Evolutionary conservation across 148 eudicot genomes (phyloP).

Genomic region (Persicaria tinctoria): DNA sequence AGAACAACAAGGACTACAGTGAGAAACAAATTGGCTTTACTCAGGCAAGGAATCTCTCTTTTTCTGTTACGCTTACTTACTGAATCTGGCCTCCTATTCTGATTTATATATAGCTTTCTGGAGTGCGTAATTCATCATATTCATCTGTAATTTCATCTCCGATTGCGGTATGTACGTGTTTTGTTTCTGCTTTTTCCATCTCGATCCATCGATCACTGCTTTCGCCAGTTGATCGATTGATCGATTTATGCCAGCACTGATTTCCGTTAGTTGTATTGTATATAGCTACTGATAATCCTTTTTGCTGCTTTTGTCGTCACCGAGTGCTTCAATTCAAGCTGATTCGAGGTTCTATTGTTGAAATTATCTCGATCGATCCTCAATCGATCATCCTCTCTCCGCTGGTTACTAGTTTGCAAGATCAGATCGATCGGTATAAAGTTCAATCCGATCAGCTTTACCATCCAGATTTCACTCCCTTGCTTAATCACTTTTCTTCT

Average conservation of each 20-base stretch:
- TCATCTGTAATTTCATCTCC: neutral
- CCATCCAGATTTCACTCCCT: neutral
- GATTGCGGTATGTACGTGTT: neutral
- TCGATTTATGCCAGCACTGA: neutral
- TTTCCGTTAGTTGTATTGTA: neutral
- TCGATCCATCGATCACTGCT: neutral
- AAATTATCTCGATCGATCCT: too few species aligned
- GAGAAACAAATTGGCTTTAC: slow-evolving; percentile 3
- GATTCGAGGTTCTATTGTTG: too few species aligned
- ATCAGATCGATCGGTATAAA: neutral
- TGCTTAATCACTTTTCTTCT: neutral
- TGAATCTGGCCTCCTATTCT: too few species aligned
- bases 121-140: neutral
- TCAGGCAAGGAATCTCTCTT: slow-evolving; percentile 13
- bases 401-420: too few species aligned
- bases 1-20: neutral
- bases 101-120: too few species aligned
- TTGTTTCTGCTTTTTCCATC: neutral
- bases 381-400: too few species aligned
- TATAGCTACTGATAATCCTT: too few species aligned
- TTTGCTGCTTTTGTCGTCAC: too few species aligned
- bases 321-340: too few species aligned
- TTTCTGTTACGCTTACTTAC: neutral
- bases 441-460: slow-evolving; percentile 1
- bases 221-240: neutral